Percentiles rank a stretch among this genome's conserved stretches.
phyloP scores from a whole-genome alignment of 2,329 filamentous ascomycete species.

The Nemania sp. region DNA sequence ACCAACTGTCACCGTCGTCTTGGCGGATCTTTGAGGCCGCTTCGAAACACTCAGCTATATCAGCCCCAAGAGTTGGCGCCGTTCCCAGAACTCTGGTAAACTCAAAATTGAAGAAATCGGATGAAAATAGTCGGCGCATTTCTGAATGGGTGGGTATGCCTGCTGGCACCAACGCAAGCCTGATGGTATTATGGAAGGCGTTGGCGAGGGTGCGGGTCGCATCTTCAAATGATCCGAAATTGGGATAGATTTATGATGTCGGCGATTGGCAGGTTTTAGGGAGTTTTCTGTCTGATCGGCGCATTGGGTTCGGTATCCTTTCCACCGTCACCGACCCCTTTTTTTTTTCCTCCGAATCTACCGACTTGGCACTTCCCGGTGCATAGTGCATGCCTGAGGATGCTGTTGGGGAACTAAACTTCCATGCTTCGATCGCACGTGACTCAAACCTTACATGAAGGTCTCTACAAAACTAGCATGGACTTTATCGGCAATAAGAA shows the following conservation, averaged over 20 bases:
- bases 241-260: neutral
- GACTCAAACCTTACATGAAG: too few relatives aligned
- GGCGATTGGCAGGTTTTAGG: neutral
- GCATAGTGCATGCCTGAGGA: too few relatives aligned
- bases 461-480: too few relatives aligned
- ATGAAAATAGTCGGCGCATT: conserved; percentile 1
- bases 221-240: neutral
- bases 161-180: neutral
- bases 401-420: too few relatives aligned
- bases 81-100: neutral
- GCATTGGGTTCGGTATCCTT: neutral
- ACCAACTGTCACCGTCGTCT: neutral
- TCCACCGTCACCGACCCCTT: neutral
- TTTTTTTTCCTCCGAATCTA: neutral
- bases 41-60: neutral
- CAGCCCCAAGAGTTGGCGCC: neutral
- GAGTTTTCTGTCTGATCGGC: neutral
- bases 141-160: neutral
- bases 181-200: neutral
- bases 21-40: neutral
- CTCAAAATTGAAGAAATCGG: conserved; percentile 2
- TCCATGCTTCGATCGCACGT: too few relatives aligned
- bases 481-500: too few relatives aligned
- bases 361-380: neutral
- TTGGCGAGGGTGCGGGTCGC: neutral